phyloP scores from a whole-genome alignment of 208 protist genomes.

The Entamoeba invadens region DNA sequence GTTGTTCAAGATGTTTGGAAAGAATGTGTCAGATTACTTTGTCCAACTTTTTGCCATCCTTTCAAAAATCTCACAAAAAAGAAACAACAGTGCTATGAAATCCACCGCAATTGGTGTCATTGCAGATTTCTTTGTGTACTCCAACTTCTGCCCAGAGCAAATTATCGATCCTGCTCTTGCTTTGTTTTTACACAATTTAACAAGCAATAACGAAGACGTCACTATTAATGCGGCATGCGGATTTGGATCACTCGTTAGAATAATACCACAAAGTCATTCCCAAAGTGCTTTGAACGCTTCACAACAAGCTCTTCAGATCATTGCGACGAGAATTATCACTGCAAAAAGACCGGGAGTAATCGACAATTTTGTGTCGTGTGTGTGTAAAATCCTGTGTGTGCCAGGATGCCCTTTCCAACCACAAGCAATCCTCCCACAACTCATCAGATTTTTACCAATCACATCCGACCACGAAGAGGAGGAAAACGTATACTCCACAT shows the following conservation, averaged over 20 bases:
- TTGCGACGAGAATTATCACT: background rate
- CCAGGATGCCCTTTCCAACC: background rate
- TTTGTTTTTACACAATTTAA: background rate
- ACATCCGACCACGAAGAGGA: background rate
- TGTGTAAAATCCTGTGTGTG: background rate
- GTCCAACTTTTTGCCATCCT: background rate
- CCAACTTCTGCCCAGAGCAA: background rate
- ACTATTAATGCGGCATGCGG: background rate
- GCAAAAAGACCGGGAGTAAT: background rate
- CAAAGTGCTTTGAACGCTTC: background rate
- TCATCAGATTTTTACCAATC: background rate
- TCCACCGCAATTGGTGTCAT: background rate
- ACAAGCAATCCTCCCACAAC: background rate
- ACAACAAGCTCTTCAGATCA: background rate
- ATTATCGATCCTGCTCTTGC: background rate
- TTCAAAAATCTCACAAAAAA: background rate
- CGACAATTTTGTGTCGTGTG: background rate
- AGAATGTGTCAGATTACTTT: background rate
- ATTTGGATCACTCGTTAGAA: background rate
- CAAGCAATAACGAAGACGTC: background rate
- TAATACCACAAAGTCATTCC: background rate
- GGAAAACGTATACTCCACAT: background rate
- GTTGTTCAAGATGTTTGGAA: background rate
- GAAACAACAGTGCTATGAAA: background rate
- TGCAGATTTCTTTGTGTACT: background rate